Base-by-base conservation (phyloP, 352 stramenopile species). In the Aphanomyces stellatus region DNA sequence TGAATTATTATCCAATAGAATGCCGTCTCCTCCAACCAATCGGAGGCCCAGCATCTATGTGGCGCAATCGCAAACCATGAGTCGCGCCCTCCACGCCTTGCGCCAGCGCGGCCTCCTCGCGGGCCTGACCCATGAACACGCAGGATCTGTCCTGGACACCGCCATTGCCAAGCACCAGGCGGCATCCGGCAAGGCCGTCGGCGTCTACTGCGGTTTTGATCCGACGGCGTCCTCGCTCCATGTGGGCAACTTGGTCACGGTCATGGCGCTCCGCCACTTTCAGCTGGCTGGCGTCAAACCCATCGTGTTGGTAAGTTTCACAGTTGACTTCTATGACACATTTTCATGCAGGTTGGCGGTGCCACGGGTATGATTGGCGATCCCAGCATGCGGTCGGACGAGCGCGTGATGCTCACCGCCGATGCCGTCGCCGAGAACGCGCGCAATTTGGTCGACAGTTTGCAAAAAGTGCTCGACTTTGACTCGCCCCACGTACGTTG, bases 331-430 rank as follows among this genome's bases (percentile, higher is more conserved):
- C 8, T 62, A 33, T 30, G 11, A 27, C 13, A 15, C 25, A 22
- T 25, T 4, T 28, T 4, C n/a, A n/a, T 25, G 35, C 37, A 85
- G 76, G 72, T 91, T 35, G 83, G 84, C 11, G 90, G 90, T 40
- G 89, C 88, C 37, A 97, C 91, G 7, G 91, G 89, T 8, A 86
- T 95, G 77, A 97, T 99, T 33, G 97, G 97, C 35, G 97, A 99
- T 78, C 97, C 97, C 24, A 99, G 96, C 53, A 96, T 96, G 65
- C 99, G 99, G 78, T 96, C 97, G 53, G 95, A 99, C 76, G 93
- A 97, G 71, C 89, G 97, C 43, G 80, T 97, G 59, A 75, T 99
- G 74, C 77, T 99, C 41, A 93, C 90, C 22, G 92, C 98, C 61
- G 91, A 97, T 15, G 80, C 82, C 30, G 97, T 99, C 72, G 69